Evolutionary conservation across 345 rosid genomes (phyloP).

Genomic region (Hypericum androsaemum): DNA sequence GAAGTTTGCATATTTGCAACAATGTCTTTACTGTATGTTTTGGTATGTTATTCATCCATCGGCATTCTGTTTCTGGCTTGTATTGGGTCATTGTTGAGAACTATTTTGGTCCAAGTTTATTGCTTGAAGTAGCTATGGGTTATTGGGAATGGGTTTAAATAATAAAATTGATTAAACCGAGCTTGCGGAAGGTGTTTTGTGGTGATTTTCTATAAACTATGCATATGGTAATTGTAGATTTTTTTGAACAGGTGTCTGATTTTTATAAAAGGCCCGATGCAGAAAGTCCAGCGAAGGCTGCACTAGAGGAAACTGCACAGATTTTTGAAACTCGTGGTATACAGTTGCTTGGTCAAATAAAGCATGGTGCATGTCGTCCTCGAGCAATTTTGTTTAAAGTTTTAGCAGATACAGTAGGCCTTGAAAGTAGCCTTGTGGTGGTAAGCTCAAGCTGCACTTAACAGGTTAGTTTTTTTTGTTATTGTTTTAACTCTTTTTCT

Average conservation of each 20-base stretch:
- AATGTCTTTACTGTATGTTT: too few relatives aligned
- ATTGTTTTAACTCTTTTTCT: too few relatives aligned
- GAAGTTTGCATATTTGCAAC: too few relatives aligned
- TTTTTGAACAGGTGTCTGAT: conserved; percentile 59
- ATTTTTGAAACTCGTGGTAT: conserved; percentile 61
- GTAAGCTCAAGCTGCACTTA: conserved; percentile 41
- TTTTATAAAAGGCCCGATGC: conserved; percentile 64
- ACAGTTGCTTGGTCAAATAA: conserved; percentile 92
- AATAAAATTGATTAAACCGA: too few relatives aligned
- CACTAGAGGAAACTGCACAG: conserved; percentile 51
- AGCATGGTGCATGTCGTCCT: conserved; percentile 80
- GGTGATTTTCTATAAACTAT: background rate
- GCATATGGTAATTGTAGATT: conserved; percentile 2
- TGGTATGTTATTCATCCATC: too few relatives aligned
- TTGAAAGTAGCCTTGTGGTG: conserved; percentile 86
- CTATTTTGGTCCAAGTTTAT: too few relatives aligned
- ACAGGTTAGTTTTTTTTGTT: background rate
- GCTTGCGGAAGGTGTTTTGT: too few relatives aligned
- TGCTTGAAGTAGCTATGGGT: too few relatives aligned
- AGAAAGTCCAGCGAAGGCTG: conserved; percentile 80
- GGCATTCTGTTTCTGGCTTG: too few relatives aligned
- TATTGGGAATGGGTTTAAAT: too few relatives aligned
- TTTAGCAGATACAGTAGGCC: conserved; percentile 88
- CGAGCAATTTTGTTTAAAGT: conserved; percentile 93
- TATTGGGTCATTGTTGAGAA: too few relatives aligned